These are phyloP conservation scores for Inonotus obliquus DNA, from an alignment of 1,284 basidiomycete species.

Conservation along the genomic window DNA sequence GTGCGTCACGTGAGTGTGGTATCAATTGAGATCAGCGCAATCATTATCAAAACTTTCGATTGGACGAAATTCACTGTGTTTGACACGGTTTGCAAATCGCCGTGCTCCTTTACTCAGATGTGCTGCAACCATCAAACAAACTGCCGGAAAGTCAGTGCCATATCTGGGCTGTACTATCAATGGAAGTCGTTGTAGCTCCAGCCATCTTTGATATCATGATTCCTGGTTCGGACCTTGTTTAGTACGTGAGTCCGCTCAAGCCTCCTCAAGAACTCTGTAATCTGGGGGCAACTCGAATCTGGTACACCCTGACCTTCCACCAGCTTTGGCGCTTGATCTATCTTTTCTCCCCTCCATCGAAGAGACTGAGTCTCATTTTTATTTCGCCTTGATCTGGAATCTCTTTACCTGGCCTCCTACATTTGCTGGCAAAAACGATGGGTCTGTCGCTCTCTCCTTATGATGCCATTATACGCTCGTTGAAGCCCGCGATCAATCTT, in stretches of 20 bases:
- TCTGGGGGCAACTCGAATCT: not conserved
- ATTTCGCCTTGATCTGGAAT: not conserved
- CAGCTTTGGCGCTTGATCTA: not conserved
- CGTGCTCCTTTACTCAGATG: not conserved
- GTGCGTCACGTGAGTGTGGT: not conserved
- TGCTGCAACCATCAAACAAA: not conserved
- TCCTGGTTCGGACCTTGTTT: not conserved
- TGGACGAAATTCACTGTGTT: too few species aligned
- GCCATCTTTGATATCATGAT: not conserved
- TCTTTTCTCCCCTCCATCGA: not conserved
- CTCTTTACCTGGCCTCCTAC: not conserved
- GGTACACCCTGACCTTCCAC: not conserved
- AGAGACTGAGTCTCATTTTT: not conserved
- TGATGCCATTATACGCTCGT: not conserved
- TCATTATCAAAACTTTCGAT: too few species aligned
- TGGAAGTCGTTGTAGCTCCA: not conserved
- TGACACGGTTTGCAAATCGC: not conserved
- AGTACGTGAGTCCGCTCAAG: not conserved
- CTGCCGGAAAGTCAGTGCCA: too few species aligned
- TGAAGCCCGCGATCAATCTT: slow-evolving; percentile 15
- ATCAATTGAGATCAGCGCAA: too few species aligned
- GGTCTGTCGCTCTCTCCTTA: slow-evolving; percentile 1
- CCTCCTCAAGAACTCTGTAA: too few species aligned
- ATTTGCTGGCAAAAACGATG: not conserved
- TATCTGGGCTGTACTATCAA: too few species aligned